Evolutionary conservation across 2,329 filamentous ascomycete species (phyloP), one percentile per base, ranked within the genome.

Genomic region (Fusarium sp.): DNA sequence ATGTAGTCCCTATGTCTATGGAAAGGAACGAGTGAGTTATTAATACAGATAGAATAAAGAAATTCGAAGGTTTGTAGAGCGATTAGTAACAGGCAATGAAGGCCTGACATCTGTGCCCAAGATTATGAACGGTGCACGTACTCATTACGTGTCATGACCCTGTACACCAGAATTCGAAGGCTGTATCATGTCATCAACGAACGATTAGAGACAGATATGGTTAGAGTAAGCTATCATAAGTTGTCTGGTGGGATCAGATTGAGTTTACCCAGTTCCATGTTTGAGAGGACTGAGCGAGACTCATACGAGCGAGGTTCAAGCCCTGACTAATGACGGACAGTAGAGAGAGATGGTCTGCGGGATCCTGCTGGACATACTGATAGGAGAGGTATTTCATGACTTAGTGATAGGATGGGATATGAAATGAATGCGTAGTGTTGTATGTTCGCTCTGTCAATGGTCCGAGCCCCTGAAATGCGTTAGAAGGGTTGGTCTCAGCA

Each of bases 171-270:
- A 8, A 36, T 20, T 15, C 15, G 15, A 22, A 33, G 11, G 4
- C 2, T 22, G 4, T 18, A 15, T 0, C 27, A 47, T 3, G 15
- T 5, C 15, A 14, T 20, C 4, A 12, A 17, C 10, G 22, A n/a
- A 20, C 3, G 9, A 6, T 20, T 6, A 15, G 17, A 36, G 17
- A 9, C 5, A 4, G 11, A 0, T 27, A 7, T 4, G 11, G 7
- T 20, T 25, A 35, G 14, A 22, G 7, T 11, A 33, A 11, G n/a
- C 4, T 8, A 13, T 7, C 18, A 5, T 11, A 25, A 27, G 7
- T 15, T 15, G 2, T 27, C 49, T 27, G 49, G 4, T 9, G 5
- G 7, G 22, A 27, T 9, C 33, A 52, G n/a, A 33, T 17, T 1
- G 4, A 20, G 10, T 38, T 38, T 18, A 33, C 8, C 7, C 3